Evolutionary conservation across 306 rosid species (phyloP), one percentile per base, ranked within the genome.

Genomic region (Lagenaria siceraria): DNA sequence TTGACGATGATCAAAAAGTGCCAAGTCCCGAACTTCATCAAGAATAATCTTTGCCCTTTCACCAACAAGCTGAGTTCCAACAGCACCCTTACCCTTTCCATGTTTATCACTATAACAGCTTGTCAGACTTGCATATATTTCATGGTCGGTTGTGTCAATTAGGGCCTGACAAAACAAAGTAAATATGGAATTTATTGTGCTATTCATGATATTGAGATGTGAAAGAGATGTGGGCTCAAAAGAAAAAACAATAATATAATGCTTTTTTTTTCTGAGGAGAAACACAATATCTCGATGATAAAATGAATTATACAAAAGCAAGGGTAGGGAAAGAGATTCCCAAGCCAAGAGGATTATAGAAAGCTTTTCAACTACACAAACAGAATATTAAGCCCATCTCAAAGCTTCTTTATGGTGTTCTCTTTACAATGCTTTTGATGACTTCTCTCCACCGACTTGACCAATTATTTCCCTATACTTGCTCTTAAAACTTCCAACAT

Each of bases 41-140:
- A 95, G 86, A 79, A 95, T 95, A 77, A 88, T 89, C 58, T 86
- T 80, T 71, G 98, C 97, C 87, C 97, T 90, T 85, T 89, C 97
- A 82, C 90, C 88, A 78, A 89, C 85, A 81, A 89, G 96, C 79
- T 85, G 92, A 74, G 98, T 95, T 74, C 90, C 97, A 82, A 95
- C 96, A 80, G 78, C 89, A 78, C 98, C 97, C 84, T 88, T 92
- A 72, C 83, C 93, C 82, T 88, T 89, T 71, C 80, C 90, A 78
- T 70, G 79, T 80, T 83, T 89, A 81, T 84, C 87, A 52, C 83
- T 86, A 71, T 82, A 87, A 82, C 90, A 86, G 83, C 92, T 86
- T 36, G 92, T 95, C 89, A 95, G 84, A 73, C 86, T 88, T 75
- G 53, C 80, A 85, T 81, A 89, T 76, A 95, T 89, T 85, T 92